phyloP scores from a whole-genome alignment of 73 alveolate species.

The Paramecium bursaria region DNA sequence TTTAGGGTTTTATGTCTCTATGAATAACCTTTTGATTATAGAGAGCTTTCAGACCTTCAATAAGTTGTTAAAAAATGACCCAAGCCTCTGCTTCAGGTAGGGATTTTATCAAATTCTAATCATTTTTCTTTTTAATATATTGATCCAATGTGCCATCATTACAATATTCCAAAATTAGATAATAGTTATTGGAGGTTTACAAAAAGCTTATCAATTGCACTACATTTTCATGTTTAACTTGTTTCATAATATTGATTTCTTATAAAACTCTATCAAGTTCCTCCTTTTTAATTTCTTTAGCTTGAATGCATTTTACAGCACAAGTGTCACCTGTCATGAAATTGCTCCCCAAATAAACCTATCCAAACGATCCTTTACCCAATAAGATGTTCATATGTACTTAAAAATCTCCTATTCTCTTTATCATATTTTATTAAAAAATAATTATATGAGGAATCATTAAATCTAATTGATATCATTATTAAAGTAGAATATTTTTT shows the following conservation, averaged over 20 bases:
- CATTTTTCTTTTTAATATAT: constrained; percentile 65
- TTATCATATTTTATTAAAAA: no score
- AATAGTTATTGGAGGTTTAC: constrained; percentile 72
- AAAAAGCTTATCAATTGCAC: constrained; percentile 72
- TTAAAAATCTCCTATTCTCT: no score
- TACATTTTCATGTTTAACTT: constrained; percentile 73
- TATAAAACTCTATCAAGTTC: no score
- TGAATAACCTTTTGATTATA: constrained; percentile 75
- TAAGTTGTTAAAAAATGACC: constrained; percentile 75
- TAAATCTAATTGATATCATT: no score
- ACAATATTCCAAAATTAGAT: constrained; percentile 85
- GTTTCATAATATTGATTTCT: constrained; percentile 76
- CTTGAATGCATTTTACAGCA: no score
- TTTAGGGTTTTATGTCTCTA: constrained; percentile 82
- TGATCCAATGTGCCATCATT: constrained; percentile 80
- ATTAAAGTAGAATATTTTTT: no score
- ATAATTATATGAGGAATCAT: no score
- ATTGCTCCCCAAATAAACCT: no score
- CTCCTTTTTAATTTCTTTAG: no score
- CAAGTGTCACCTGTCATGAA: no score
- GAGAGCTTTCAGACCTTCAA: constrained; percentile 70
- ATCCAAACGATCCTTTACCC: no score
- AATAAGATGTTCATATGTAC: no score
- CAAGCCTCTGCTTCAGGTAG: constrained; percentile 74
- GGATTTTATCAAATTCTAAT: constrained; percentile 25